phyloP scores from a whole-genome alignment of 2,329 filamentous ascomycete species.

The Paraphaeosphaeria sporulosa region DNA sequence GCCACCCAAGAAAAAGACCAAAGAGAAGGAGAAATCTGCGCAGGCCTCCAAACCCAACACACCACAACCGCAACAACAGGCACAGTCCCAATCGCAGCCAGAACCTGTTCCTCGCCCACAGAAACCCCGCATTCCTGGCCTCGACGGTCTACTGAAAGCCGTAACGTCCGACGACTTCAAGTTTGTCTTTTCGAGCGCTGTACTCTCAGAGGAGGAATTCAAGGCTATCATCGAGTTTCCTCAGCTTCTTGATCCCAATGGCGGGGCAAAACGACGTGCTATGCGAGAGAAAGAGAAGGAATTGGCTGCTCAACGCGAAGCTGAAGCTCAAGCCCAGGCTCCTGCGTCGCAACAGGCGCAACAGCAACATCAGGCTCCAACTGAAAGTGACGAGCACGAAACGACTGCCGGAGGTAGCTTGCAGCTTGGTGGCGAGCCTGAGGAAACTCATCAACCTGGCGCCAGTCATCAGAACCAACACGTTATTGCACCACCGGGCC shows the following conservation, averaged over 20 bases:
- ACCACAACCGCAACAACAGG: constrained; percentile 24
- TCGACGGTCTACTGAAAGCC: constrained; percentile 50
- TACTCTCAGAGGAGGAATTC: constrained; percentile 55
- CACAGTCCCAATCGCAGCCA: constrained; percentile 22
- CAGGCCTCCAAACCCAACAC: constrained; percentile 38
- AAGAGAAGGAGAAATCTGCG: constrained; percentile 37
- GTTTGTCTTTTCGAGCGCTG: constrained; percentile 60
- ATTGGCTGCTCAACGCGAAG: constrained; percentile 53
- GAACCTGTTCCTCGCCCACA: constrained; percentile 22
- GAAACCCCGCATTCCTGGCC: constrained; percentile 31
- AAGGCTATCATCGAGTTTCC: constrained; percentile 68
- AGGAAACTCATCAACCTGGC: constrained; percentile 72
- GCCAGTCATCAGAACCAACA: constrained; percentile 67
- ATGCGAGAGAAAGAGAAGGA: constrained; percentile 75
- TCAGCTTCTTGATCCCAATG: constrained; percentile 81
- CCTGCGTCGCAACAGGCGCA: constrained; percentile 52
- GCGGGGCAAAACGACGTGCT: constrained; percentile 80
- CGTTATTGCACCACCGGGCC: constrained; percentile 79
- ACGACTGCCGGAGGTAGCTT: constrained; percentile 74
- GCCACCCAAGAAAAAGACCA: constrained; percentile 36
- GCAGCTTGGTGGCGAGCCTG: constrained; percentile 90
- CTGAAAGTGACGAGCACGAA: constrained; percentile 75
- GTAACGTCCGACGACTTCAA: constrained; percentile 57
- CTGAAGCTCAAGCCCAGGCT: constrained; percentile 56
- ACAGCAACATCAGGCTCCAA: constrained; percentile 41